Base-by-base conservation (phyloP, 352 stramenopile genomes). In the Phytophthora lateralis region DNA sequence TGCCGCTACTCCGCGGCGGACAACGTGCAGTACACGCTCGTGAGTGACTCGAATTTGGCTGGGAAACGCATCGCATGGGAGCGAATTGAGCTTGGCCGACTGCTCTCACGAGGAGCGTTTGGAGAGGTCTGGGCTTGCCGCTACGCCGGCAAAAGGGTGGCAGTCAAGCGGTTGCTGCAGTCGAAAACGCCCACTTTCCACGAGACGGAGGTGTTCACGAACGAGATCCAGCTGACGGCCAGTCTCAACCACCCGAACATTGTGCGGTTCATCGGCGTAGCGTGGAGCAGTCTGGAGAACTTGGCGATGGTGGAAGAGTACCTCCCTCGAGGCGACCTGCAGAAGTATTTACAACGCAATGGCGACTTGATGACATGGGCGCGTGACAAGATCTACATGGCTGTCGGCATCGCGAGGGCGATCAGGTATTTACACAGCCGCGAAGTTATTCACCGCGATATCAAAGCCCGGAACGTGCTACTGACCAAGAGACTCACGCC, bases 391-490 rank as follows among this genome's bases (percentile, higher is more conserved):
- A 71, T 71, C 11, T 44, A 50, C 18, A 63, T 83, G 35, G 77
- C 77, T 1, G 35, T 80, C 20, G 77, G 65, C 21, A 66, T 85
- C 21, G 76, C 59, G 0, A 51, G 48, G 24, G 76, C 60, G 1
- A 52, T 85, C 38, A 26, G 60, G 21, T 82, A 85, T 51, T 34
- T 85, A 18, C 76, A 85, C 59, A 55, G 21, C 15, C 66, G 55
- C 2, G 24, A 60, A 11, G 58, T 94, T 53, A 88, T 94, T 55
- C 82, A 94, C 43, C 82, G 85, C 24, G 85, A 94, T 46, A 76
- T 94, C 52, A 94, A 94, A 51, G 77, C 85, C 15, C 70, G 82
- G 44, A 94, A 94, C 56, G 81, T 94, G 35, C 59, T 94, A 47
- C 63, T 93, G n/a, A 89, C 68, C 7, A 60, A 72, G 48, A 7